Evolutionary conservation across 1,284 basidiomycete species (phyloP).

Genomic region (Heterobasidion parviporum): DNA sequence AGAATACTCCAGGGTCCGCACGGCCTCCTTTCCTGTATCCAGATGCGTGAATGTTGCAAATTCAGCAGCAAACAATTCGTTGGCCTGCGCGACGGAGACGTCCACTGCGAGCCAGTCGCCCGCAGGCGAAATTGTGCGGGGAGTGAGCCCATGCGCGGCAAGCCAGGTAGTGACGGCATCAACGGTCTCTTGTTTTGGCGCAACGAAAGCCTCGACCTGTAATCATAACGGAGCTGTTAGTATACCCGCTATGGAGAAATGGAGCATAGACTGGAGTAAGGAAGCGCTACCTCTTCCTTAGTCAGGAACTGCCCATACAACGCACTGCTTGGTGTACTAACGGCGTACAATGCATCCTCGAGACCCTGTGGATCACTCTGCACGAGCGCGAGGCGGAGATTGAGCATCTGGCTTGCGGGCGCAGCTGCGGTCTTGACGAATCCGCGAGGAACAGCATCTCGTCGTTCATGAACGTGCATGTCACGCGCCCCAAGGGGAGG

Average conservation of each 20-base stretch:
- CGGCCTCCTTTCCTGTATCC: conserved; percentile 14
- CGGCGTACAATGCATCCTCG: conserved; percentile 20
- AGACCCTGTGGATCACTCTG: conserved; percentile 20
- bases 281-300: conserved; percentile 17
- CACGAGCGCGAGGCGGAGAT: conserved; percentile 18
- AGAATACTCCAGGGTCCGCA: conserved; percentile 26
- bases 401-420: conserved; percentile 9
- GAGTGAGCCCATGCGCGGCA: conserved; percentile 17
- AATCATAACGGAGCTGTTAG: too few species aligned
- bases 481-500: not conserved
- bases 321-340: conserved; percentile 20
- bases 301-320: conserved; percentile 23
- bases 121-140: conserved; percentile 14
- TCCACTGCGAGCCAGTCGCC: conserved; percentile 17
- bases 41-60: conserved; percentile 23
- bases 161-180: conserved; percentile 23
- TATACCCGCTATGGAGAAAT: not conserved
- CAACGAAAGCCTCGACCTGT: conserved; percentile 28
- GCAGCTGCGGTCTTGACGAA: conserved; percentile 15
- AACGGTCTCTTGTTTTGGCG: conserved; percentile 21
- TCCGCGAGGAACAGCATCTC: conserved; percentile 10
- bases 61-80: conserved; percentile 20
- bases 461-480: conserved; percentile 13
- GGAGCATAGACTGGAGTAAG: not conserved
- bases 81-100: conserved; percentile 21